Evolutionary conservation across 768 basidiomycete species (phyloP), one percentile per base, ranked within the genome.

Genomic region (Lentinula raphanica): DNA sequence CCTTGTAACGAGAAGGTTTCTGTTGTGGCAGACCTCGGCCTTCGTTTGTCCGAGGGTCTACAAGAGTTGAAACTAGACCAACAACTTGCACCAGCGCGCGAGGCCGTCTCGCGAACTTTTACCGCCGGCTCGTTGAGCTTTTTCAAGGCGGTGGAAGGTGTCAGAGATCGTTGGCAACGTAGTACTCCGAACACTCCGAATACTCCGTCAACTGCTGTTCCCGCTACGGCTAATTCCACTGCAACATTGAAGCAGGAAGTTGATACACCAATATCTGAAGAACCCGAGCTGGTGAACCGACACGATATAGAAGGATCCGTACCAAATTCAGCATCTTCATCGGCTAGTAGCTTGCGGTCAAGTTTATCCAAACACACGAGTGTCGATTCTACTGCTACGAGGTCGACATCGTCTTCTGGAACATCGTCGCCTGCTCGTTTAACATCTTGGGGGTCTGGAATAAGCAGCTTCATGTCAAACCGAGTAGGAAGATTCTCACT

Each of bases 31-130:
- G 97, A 99, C 65, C 87, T 99, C 35, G 90, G 95, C 8, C 78
- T 98, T 3, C 87, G 95, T 9, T 81, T 99, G 25, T 85, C 89
- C 58, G 95, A 98, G 73, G 94, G 95, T 2, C 83, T 98, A 17
- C 94, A 97, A 67, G 96, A 98, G 28, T 80, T 99, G 53, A 92
- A 90, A 68, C 72, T 98, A 3, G 92, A 97, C 31, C 90, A 97
- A 70, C 92, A 94, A 64, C 82, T 97, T n/a, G 94, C 87, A 4
- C 94, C 96, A 1, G 89, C 94, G 0, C 83, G 92, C 7, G 94
- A 98, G 69, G 97, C 90, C 2, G 85, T 97, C 42, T 82, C 86
- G 7, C 80, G 86, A 31, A 94, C 92, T 0, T 64, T 94, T 48
- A 81, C 79, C 0, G 81, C 77, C 6, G 87, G 93, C 25, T 90